These are phyloP conservation scores for Auricularia auricula-judae DNA, from an alignment of 768 basidiomycete genomes.

Conservation along the genomic window DNA sequence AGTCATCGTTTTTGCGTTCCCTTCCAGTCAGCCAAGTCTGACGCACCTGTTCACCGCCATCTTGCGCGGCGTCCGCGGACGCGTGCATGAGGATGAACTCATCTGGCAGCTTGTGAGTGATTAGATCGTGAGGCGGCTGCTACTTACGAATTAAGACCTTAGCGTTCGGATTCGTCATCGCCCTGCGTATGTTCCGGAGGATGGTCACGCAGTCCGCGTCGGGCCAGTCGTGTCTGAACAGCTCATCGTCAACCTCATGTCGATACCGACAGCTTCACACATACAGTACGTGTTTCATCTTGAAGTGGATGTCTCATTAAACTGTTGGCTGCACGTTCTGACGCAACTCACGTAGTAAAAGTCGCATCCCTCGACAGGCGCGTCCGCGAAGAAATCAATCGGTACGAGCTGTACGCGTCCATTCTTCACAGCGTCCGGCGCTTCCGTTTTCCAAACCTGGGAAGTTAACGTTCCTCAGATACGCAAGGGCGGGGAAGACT, in stretches of 20 bases:
- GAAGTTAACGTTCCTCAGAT: too few species aligned
- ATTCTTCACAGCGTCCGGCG: conserved; percentile 24
- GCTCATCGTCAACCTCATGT: not conserved
- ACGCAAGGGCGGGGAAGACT: not conserved
- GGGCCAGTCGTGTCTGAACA: conserved; percentile 32
- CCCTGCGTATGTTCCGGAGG: conserved; percentile 23
- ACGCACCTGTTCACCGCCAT: conserved; percentile 1
- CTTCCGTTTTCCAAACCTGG: conserved; percentile 22
- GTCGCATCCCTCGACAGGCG: conserved; percentile 25
- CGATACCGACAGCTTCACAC: not conserved
- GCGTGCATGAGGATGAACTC: conserved; percentile 27
- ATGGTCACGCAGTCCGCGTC: conserved; percentile 25
- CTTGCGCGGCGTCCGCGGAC: conserved; percentile 1
- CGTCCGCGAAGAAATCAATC: conserved; percentile 28
- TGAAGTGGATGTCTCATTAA: too few species aligned
- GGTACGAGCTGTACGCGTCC: conserved; percentile 26
- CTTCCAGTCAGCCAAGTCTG: not conserved
- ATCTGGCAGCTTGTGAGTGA: conserved; percentile 14
- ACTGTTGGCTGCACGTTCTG: too few species aligned
- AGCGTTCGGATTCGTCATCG: conserved; percentile 22
- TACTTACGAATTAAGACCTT: conserved; percentile 28
- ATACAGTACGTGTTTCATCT: conserved; percentile 29
- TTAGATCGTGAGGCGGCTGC: conserved; percentile 3
- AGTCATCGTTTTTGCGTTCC: not conserved
- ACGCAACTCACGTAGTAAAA: conserved; percentile 29